A percentile compares a stretch with the other conserved stretches of the same genome.
Conservation (phyloP, 441 rosid genomes). For the Melastoma candidum region DNA sequence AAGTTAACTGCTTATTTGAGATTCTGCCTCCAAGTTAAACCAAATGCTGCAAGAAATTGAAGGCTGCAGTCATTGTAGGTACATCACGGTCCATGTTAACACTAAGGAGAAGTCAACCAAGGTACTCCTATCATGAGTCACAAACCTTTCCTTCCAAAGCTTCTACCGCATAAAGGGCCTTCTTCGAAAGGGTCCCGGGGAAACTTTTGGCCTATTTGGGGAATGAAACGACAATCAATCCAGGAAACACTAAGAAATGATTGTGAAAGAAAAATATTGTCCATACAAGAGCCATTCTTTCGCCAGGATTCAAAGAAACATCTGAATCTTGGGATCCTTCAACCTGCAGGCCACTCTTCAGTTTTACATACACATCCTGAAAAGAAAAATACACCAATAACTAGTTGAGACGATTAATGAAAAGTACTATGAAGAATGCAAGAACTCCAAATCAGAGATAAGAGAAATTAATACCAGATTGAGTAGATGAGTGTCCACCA, state of each 20-base stretch:
- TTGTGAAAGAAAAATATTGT: conserved; percentile 9
- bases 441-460: conserved; percentile 11
- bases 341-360: conserved; percentile 71
- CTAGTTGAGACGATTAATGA: conserved; percentile 15
- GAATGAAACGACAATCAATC: conserved; percentile 8
- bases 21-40: too few relatives aligned
- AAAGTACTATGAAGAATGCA: background rate
- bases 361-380: conserved; percentile 68
- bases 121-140: conserved; percentile 2
- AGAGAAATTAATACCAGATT: conserved; percentile 46
- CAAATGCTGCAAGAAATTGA: too few relatives aligned
- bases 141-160: conserved; percentile 92
- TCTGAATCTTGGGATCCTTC: conserved; percentile 54
- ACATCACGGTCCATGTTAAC: background rate
- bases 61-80: too few relatives aligned
- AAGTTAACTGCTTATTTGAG: too few relatives aligned
- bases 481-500: conserved; percentile 56
- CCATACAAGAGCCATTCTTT: conserved; percentile 65
- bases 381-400: conserved; percentile 11
- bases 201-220: conserved; percentile 68
- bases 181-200: conserved; percentile 56
- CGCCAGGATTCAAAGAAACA: conserved; percentile 40
- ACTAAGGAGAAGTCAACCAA: background rate
- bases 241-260: conserved; percentile 4
- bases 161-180: conserved; percentile 60